A percentile compares a stretch with the other conserved stretches of the same genome.
Conservation (phyloP, 371 early-diverging fungal species). For the Mortierella sp. region DNA sequence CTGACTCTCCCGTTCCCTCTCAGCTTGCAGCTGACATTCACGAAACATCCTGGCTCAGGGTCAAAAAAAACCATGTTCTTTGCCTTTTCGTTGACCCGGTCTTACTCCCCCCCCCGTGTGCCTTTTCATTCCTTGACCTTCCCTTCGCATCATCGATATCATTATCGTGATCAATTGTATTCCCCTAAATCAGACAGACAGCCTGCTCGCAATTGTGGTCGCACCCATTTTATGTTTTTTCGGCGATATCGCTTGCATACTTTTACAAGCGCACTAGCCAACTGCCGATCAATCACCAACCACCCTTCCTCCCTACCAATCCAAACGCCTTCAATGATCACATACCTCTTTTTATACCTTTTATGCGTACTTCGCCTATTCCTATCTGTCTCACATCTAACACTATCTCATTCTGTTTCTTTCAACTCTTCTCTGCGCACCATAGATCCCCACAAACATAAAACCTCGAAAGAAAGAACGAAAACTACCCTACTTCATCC, state of each 20-base stretch:
- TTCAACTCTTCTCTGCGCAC: neutral
- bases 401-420: too few species aligned
- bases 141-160: neutral
- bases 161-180: neutral
- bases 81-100: neutral
- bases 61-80: neutral
- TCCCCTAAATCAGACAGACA: neutral
- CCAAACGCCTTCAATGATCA: neutral
- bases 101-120: too few species aligned
- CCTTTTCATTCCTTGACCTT: neutral
- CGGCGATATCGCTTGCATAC: neutral
- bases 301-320: neutral
- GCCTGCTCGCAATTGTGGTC: neutral
- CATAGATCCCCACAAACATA: neutral
- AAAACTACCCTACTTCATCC: neutral
- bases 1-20: neutral
- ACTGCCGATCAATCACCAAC: neutral
- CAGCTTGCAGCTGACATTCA: conserved; percentile 3
- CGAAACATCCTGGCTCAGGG: neutral
- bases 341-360: neutral
- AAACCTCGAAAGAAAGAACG: neutral
- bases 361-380: too few species aligned
- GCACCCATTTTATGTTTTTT: neutral
- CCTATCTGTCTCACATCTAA: too few species aligned
- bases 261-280: neutral